Evolutionary conservation across 306 rosid genomes (phyloP), one percentile per base, ranked within the genome.

Genomic region (Macrotyloma uniflorum): DNA sequence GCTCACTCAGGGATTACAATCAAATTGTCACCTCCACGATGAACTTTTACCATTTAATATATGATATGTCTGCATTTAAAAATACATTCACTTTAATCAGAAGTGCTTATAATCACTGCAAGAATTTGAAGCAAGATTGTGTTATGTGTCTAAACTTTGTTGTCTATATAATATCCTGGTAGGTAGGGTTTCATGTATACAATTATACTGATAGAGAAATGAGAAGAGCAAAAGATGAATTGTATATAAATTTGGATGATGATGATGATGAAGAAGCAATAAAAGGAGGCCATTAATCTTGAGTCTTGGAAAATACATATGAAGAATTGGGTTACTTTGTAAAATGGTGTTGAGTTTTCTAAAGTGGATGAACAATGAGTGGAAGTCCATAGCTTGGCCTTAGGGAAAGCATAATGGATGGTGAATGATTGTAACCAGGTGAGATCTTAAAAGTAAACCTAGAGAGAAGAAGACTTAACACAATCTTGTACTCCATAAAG

Each of bases 401-500:
- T 2, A 95, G 67, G 35, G 98, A 88, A 36, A 92, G 97, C 90
- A 86, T 79, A 42, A 75, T 79, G 13, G 92, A 62, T 20, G 98
- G 98, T 71, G 95, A 88, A 59, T 94, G 98, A 10, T 8, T 45
- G n/a, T 94, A 94, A 49, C 3, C 6, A 0, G 98, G 95, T 0
- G 97, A 89, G 3, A 89, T 20, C 3, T 89, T 77, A 19, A 95
- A 85, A 47, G 78, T 87, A 80, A 95, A 95, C 67, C 58, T 88
- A 59, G 97, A 83, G 10, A 95, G 87, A 70, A 92, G 87, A 2
- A 82, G 78, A 14, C 89, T 87, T 43, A 95, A 74, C 16, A 92
- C 93, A 46, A 92, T 81, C 88, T 91, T 95, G n/a, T 92, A 90
- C 87, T 95, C 98, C 97, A 91, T 84, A 18, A 88, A 80, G 11